Percentiles rank a stretch among this genome's conserved stretches.
Evolutionary conservation across 306 rosid species (phyloP).

Genomic region (Castanea crenata): DNA sequence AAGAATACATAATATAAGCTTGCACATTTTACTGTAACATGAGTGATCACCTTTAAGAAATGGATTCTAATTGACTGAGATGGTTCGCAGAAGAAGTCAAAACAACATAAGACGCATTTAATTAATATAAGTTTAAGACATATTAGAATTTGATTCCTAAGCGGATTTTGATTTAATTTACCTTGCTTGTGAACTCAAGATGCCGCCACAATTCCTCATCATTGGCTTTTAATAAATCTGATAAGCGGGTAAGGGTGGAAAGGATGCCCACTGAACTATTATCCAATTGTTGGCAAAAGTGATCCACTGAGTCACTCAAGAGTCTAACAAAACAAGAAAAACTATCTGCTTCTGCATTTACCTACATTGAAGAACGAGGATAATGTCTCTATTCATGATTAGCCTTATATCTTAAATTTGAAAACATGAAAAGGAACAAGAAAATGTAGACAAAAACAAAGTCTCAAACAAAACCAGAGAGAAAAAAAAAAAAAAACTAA

Average conservation of each 20-base stretch:
- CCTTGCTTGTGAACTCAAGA: constrained; percentile 76
- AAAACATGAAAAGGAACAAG: constrained; percentile 1
- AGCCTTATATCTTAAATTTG: background rate
- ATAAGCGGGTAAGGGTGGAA: constrained; percentile 64
- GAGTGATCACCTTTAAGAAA: background rate
- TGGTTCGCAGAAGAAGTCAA: background rate
- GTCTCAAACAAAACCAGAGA: background rate
- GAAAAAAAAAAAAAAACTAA: background rate
- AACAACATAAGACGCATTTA: background rate
- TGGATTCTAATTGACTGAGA: background rate
- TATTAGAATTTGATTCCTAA: background rate
- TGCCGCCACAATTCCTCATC: constrained; percentile 77
- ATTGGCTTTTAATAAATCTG: constrained; percentile 57
- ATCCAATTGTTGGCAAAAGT: constrained; percentile 82
- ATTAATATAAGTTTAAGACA: background rate
- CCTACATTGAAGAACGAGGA: constrained; percentile 34
- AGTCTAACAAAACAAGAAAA: constrained; percentile 77
- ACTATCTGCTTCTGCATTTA: constrained; percentile 81
- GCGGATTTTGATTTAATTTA: background rate
- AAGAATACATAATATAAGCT: constrained; percentile 10
- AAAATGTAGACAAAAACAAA: background rate
- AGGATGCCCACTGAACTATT: constrained; percentile 75
- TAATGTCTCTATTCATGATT: constrained; percentile 3
- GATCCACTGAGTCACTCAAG: constrained; percentile 74
- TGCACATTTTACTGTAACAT: constrained; percentile 8